Base-by-base conservation (phyloP, 331 rosid species). In the Erythrophleum ivorense region DNA sequence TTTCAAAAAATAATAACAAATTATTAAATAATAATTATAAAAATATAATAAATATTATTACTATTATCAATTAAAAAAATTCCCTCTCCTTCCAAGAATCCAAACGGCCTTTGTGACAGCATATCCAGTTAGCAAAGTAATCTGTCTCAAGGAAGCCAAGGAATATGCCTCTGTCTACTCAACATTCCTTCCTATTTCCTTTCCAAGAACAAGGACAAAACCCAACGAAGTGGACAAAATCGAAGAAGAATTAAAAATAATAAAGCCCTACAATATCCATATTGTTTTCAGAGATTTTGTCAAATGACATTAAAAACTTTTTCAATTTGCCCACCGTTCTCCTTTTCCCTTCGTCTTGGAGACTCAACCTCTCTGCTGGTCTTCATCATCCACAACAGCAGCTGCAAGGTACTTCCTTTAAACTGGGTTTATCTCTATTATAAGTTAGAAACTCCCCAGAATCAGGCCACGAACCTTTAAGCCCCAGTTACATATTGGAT, bases 321-420 rank as follows among this genome's bases (percentile, higher is more conserved):
- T 18, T 9, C 2, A 3, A 5, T 38, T 41, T 59, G 43, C 10
- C 58, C 70, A 75, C 54, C 36, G 63, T 5, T 16, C 38, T 31
- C 6, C 57, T 7, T 21, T 18, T 52, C 73, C 71, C n/a, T 43
- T 7, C 57, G 14, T 75, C 71, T 50, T 52, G 77, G 77, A 53
- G 6, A 50, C 45, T 1, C 15, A 33, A 50, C 57, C 55, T 6
- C 21, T 36, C 40, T 4, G 4, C 40, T 36, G 40, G 40, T 2
- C 29, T 15, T 24, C 60, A 4, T 45, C 79, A 19, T 40, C 73
- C 21, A 3, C 41, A 13, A 24, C 53, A 21, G 9, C 71, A 14
- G 33, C 45, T 68, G 7, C 68, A 78, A 68, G 82, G 82, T 78
- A 68, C 76, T 29, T 78, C 29, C 55, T 55, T 68, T 18, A 12